These are phyloP conservation scores for Achaetomiella virescens DNA, from an alignment of 495 filamentous ascomycete species.

Conservation along the genomic window DNA sequence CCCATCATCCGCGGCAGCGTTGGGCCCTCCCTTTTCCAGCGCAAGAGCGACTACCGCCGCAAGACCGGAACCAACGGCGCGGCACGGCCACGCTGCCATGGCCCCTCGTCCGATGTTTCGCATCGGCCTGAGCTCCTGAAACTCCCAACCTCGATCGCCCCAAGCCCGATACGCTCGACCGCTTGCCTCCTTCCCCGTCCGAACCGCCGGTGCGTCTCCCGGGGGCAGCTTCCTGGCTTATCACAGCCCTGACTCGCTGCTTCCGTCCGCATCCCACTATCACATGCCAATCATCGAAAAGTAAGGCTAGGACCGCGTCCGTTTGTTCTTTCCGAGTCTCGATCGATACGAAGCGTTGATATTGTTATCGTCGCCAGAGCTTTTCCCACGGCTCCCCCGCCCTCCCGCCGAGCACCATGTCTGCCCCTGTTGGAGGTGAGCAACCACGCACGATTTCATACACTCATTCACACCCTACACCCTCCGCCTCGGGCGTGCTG, in stretches of 20 bases:
- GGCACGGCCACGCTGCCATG: neutral
- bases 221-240: neutral
- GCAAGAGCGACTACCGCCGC: neutral
- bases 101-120: neutral
- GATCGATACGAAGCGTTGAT: neutral
- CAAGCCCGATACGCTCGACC: neutral
- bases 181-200: neutral
- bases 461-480: neutral
- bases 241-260: neutral
- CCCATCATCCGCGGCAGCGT: no score
- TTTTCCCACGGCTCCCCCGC: neutral
- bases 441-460: neutral
- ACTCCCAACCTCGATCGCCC: no score
- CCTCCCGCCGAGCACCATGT: neutral
- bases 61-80: constrained; percentile 1
- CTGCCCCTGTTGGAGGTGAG: constrained; percentile 11
- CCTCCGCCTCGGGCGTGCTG: neutral
- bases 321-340: neutral
- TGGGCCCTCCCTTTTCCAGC: neutral
- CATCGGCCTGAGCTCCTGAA: neutral
- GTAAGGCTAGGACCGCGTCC: neutral
- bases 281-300: neutral
- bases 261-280: neutral
- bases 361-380: no score
- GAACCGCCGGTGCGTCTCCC: no score